These are phyloP conservation scores for Arachis hypogaea DNA, from an alignment of 306 rosid genomes.

Conservation along the genomic window DNA sequence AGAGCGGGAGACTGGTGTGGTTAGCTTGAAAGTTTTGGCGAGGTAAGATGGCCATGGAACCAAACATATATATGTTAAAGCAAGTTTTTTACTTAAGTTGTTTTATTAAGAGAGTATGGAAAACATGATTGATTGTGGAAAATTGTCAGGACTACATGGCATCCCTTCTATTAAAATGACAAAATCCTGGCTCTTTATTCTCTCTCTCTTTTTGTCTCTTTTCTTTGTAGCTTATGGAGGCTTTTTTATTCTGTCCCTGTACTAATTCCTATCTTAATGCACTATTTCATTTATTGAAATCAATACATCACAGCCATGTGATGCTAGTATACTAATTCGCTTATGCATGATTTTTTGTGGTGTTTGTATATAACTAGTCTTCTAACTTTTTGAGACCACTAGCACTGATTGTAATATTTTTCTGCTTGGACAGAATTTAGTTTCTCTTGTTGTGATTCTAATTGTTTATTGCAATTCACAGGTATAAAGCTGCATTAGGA, in stretches of 20 bases:
- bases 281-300: neutral
- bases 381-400: neutral
- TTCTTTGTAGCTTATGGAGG: neutral
- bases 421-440: slow-evolving; percentile 13
- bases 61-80: neutral
- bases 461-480: slow-evolving; percentile 39
- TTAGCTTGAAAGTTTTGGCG: slow-evolving; percentile 74
- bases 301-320: neutral
- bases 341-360: too few species aligned
- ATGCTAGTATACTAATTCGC: neutral
- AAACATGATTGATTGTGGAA: neutral
- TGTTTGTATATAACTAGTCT: too few species aligned
- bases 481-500: slow-evolving; percentile 84
- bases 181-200: slow-evolving; percentile 1
- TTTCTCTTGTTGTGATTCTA: slow-evolving; percentile 14
- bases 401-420: neutral
- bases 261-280: neutral
- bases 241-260: neutral
- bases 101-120: neutral
- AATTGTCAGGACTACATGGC: neutral
- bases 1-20: slow-evolving; percentile 85
- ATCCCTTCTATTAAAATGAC: slow-evolving; percentile 6
- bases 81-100: neutral
- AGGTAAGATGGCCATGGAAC: slow-evolving; percentile 51
- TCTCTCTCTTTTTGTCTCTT: neutral